Base-by-base conservation (phyloP, 2,329 filamentous ascomycete species). In the Aspergillus neoniger region DNA sequence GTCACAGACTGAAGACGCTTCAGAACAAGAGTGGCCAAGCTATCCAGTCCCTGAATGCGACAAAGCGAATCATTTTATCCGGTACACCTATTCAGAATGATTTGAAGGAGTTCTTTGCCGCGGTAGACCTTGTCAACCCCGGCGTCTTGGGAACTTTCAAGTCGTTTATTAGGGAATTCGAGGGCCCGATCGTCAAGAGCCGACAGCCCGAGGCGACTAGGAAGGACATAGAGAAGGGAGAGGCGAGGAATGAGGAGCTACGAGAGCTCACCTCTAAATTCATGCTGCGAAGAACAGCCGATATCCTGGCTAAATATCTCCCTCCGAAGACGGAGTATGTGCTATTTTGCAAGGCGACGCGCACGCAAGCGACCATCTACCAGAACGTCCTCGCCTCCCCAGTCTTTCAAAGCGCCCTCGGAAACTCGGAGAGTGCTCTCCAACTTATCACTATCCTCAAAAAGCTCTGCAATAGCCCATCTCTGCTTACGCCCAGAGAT, bases 391-490 rank as follows among this genome's bases (percentile, higher is more conserved):
- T 91, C n/a, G 79, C 82, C 8, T 90, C 88, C 2, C 85, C 86
- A 0, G 78, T 86, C 5, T 90, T 90, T 66, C 82, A 85, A 53
- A 81, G 79, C 32, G 85, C 86, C 8, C 76, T 90, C 53, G 86
- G 87, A 14, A 88, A 82, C 63, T 79, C 83, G 1, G 86, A 90
- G 53, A 82, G 83, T 50, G 84, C 86, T 2, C 79, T 91, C 2
- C 86, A 89, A 67, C 83, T 91, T 14, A 91, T 91, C 69, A 91
- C 86, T 15, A 81, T 91, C 17, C 77, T 91, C 17, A 91, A 91
- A 76, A 91, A 91, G 72, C 81, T 90, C 17, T 91, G 89, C 79
- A 91, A 91, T 71, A 88, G 87, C 64, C 88, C 88, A 1, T 85
- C 82, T 0, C 75, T 91, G 9, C 78, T 91, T 7, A 81, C 81